A percentile compares a stretch with the other conserved stretches of the same genome.
Conservation (phyloP, 805 yeast genomes). For the Candida boidinii region DNA sequence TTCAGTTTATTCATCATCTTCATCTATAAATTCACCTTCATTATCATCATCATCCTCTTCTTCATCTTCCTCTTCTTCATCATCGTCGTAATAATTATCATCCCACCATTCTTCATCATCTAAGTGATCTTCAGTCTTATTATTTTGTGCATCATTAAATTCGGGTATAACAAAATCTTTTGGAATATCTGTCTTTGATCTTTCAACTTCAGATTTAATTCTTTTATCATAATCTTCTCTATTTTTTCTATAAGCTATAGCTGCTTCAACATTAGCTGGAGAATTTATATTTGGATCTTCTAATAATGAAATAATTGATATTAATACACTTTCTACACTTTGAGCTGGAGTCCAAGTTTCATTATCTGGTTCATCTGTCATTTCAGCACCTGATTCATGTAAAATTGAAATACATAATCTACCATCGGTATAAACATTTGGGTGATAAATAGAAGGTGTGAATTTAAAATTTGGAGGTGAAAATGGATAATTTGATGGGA, state of each 20-base stretch:
- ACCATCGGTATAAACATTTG: constrained; percentile 93
- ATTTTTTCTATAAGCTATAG: constrained; percentile 84
- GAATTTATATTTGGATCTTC: constrained; percentile 92
- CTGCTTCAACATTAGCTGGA: constrained; percentile 97
- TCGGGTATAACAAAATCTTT: constrained; percentile 77
- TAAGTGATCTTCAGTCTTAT: constrained; percentile 16
- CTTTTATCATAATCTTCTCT: constrained; percentile 71
- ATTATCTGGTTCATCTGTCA: constrained; percentile 85
- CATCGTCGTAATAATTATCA: constrained; percentile 24
- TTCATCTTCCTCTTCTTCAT: constrained; percentile 23
- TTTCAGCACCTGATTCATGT: constrained; percentile 81
- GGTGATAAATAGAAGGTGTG: constrained; percentile 93
- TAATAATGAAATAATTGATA: constrained; percentile 80
- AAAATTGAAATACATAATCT: constrained; percentile 87
- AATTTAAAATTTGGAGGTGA: constrained; percentile 90
- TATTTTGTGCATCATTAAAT: constrained; percentile 38
- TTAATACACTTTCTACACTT: constrained; percentile 86
- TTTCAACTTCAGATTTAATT: constrained; percentile 72
- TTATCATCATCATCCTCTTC: constrained; percentile 21
- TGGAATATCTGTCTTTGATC: constrained; percentile 81
- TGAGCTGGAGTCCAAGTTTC: constrained; percentile 96
- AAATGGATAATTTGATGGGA: constrained; percentile 87
- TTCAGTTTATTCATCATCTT: constrained; percentile 15
- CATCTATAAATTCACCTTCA: constrained; percentile 17
- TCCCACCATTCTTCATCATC: constrained; percentile 25